Evolutionary conservation across 1,284 basidiomycete species (phyloP).

Genomic region (Cutaneotrichosporon arboriforme): DNA sequence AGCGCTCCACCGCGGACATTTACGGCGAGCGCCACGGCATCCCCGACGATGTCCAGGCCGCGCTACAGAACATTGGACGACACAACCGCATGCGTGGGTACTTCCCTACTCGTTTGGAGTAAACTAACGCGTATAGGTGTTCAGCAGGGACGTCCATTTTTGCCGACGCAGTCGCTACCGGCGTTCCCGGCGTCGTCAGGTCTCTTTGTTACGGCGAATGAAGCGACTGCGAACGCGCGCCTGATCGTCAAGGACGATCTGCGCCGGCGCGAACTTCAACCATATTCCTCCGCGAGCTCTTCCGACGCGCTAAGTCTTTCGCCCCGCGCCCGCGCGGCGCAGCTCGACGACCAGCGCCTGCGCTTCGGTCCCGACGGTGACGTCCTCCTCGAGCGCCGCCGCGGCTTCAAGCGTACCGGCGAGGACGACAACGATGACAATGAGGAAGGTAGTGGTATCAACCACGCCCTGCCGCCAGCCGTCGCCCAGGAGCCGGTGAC

Average conservation of each 20-base stretch:
- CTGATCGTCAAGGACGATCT: slow-evolving; percentile 30
- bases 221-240: slow-evolving; percentile 19
- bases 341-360: slow-evolving; percentile 7
- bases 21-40: slow-evolving; percentile 36
- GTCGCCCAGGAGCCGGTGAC: slow-evolving; percentile 1
- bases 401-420: slow-evolving; percentile 16
- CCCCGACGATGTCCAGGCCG: slow-evolving; percentile 25
- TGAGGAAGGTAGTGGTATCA: slow-evolving; percentile 6
- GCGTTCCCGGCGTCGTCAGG: slow-evolving; percentile 12
- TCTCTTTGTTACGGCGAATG: slow-evolving; percentile 23
- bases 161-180: slow-evolving; percentile 35
- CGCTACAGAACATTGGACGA: slow-evolving; percentile 33
- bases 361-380: slow-evolving; percentile 21
- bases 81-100: slow-evolving; percentile 33
- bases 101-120: not conserved
- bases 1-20: slow-evolving; percentile 32
- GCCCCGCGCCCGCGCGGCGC: slow-evolving; percentile 6
- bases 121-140: slow-evolving; percentile 14
- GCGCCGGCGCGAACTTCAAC: slow-evolving; percentile 29
- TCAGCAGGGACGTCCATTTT: slow-evolving; percentile 27
- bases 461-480: slow-evolving; percentile 1
- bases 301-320: slow-evolving; percentile 12
- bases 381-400: slow-evolving; percentile 4
- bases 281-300: slow-evolving; percentile 15
- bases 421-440: slow-evolving; percentile 2